Percentiles rank a stretch among this genome's conserved stretches.
These are phyloP conservation scores for Cordia subcordata DNA, from an alignment of 257 asterid genomes.

Conservation along the genomic window DNA sequence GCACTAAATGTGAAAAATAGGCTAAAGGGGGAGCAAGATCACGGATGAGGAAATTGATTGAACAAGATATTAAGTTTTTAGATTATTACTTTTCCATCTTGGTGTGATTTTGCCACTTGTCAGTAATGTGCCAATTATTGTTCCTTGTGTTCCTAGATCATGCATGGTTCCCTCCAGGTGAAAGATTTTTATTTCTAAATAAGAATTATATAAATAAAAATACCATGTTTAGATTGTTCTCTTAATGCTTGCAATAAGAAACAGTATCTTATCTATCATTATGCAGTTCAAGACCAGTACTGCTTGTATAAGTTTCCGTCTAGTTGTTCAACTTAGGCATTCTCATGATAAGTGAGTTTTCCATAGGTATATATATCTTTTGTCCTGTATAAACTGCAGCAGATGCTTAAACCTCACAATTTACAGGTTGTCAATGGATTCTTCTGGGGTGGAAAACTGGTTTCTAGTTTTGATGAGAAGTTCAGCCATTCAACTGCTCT, in stretches of 20 bases:
- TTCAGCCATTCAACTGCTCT: slow-evolving; percentile 56
- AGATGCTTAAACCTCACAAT: slow-evolving; percentile 4
- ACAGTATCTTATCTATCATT: background rate
- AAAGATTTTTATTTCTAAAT: too few relatives aligned
- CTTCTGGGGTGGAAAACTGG: slow-evolving; percentile 74
- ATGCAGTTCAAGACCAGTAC: too few relatives aligned
- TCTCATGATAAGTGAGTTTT: too few relatives aligned
- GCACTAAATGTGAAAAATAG: too few relatives aligned
- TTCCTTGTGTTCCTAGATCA: background rate
- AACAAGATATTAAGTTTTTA: background rate
- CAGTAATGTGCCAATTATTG: background rate
- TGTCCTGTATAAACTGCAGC: background rate
- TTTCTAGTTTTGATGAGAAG: slow-evolving; percentile 41
- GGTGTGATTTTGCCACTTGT: background rate
- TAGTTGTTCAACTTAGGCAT: too few relatives aligned
- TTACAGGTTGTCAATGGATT: slow-evolving; percentile 87
- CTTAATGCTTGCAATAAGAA: background rate
- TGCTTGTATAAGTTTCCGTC: too few relatives aligned
- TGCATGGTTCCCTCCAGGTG: slow-evolving; percentile 1
- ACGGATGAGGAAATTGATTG: too few relatives aligned
- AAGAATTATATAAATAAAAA: too few relatives aligned
- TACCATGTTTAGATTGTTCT: too few relatives aligned
- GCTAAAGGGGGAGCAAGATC: too few relatives aligned
- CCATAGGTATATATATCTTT: background rate
- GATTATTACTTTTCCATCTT: background rate